These are phyloP conservation scores for Cryphonectria carpinicola DNA, from an alignment of 2,329 filamentous ascomycete species.

Conservation along the genomic window DNA sequence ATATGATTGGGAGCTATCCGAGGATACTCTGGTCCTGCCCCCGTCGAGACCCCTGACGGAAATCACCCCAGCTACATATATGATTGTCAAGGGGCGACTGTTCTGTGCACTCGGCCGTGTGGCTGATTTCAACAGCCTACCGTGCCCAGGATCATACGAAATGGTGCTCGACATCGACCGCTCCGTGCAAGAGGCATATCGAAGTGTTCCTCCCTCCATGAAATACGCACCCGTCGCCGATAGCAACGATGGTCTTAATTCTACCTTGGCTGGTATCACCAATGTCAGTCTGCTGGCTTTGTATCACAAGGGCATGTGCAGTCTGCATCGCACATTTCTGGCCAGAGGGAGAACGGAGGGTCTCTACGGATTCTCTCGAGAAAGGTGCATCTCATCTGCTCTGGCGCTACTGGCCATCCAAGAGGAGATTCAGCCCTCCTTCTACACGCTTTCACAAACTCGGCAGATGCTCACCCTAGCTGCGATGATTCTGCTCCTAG, in stretches of 20 bases:
- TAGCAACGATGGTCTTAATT: too few species aligned
- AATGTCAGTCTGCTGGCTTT: slow-evolving; percentile 50
- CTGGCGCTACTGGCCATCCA: slow-evolving; percentile 22
- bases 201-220: neutral
- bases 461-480: slow-evolving; percentile 36
- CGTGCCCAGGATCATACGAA: slow-evolving; percentile 27
- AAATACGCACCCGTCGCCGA: neutral
- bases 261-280: slow-evolving; percentile 44
- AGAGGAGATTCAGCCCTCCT: slow-evolving; percentile 27
- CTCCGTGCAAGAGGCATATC: neutral
- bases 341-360: slow-evolving; percentile 31
- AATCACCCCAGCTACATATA: slow-evolving; percentile 52
- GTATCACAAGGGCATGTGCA: slow-evolving; percentile 54
- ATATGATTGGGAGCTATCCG: slow-evolving; percentile 57
- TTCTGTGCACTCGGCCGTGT: slow-evolving; percentile 53
- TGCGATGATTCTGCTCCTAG: slow-evolving; percentile 33
- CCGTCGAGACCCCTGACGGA: neutral
- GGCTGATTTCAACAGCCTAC: slow-evolving; percentile 41
- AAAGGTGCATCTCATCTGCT: neutral
- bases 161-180: neutral
- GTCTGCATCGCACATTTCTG: slow-evolving; percentile 54
- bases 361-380: slow-evolving; percentile 19
- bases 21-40: slow-evolving; percentile 44
- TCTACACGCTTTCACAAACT: slow-evolving; percentile 33
- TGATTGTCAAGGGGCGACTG: slow-evolving; percentile 55